Evolutionary conservation across 805 yeast genomes (phyloP).

Genomic region (Candida suzukii): DNA sequence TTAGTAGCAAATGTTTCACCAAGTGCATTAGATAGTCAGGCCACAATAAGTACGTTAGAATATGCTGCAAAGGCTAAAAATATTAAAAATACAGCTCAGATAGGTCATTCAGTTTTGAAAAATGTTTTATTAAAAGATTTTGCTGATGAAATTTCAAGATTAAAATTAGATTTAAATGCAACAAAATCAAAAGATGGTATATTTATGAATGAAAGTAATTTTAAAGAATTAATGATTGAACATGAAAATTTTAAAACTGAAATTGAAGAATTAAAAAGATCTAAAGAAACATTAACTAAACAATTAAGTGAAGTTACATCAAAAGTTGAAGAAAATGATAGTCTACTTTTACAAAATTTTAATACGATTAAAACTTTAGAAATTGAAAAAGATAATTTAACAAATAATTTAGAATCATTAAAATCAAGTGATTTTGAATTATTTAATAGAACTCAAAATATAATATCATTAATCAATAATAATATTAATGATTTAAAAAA

Average conservation of each 20-base stretch:
- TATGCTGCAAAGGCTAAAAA: constrained; percentile 53
- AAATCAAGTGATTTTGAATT: neutral
- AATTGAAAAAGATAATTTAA: neutral
- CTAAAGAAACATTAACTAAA: constrained; percentile 30
- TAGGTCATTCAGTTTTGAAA: constrained; percentile 37
- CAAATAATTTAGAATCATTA: neutral
- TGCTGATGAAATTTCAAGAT: constrained; percentile 35
- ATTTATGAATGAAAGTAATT: constrained; percentile 53
- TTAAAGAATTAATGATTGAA: constrained; percentile 42
- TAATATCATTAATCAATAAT: constrained; percentile 21
- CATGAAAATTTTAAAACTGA: constrained; percentile 44
- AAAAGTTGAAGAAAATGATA: constrained; percentile 14
- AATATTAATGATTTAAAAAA: constrained; percentile 18
- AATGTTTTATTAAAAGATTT: constrained; percentile 37
- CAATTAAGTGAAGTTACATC: constrained; percentile 25
- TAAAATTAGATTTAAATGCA: constrained; percentile 50
- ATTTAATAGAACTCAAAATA: constrained; percentile 4
- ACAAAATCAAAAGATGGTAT: constrained; percentile 61
- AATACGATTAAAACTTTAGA: constrained; percentile 13
- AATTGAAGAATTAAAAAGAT: constrained; percentile 37
- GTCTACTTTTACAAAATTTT: constrained; percentile 8
- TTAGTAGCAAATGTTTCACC: constrained; percentile 87
- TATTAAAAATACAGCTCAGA: constrained; percentile 44
- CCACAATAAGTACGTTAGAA: constrained; percentile 45
- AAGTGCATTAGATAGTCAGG: constrained; percentile 37